These are phyloP conservation scores for Carnegiea gigantea DNA, from an alignment of 179 eudicot species.

Conservation along the genomic window DNA sequence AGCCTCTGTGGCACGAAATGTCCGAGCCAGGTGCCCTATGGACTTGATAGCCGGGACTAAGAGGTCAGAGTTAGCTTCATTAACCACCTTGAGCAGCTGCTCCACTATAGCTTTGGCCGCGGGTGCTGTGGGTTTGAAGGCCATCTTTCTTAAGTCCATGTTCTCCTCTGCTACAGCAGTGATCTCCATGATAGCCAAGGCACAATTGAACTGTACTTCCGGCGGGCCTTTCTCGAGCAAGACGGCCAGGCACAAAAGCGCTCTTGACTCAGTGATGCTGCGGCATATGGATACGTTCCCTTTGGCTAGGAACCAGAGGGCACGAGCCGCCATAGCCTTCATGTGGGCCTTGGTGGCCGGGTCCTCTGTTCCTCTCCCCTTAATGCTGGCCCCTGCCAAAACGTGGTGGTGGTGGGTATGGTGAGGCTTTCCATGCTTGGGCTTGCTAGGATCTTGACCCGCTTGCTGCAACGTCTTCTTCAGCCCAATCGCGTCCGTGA, in stretches of 20 bases:
- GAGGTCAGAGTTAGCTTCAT: slow-evolving; percentile 37
- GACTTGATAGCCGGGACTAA: slow-evolving; percentile 46
- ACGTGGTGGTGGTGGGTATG: slow-evolving; percentile 24
- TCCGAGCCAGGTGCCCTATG: slow-evolving; percentile 54
- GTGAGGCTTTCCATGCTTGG: background rate
- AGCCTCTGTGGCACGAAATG: slow-evolving; percentile 57
- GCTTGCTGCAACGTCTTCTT: background rate
- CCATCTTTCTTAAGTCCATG: slow-evolving; percentile 45
- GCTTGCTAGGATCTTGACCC: background rate
- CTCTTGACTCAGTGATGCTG: slow-evolving; percentile 57
- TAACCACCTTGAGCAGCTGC: slow-evolving; percentile 46
- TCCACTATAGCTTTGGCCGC: slow-evolving; percentile 62
- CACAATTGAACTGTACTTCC: slow-evolving; percentile 51
- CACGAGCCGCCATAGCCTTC: slow-evolving; percentile 67
- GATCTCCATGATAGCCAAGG: slow-evolving; percentile 72
- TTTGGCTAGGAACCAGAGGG: slow-evolving; percentile 51
- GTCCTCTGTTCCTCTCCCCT: slow-evolving; percentile 54
- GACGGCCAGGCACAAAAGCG: slow-evolving; percentile 59
- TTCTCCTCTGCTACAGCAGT: slow-evolving; percentile 57
- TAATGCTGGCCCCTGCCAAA: slow-evolving; percentile 43
- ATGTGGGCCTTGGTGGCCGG: slow-evolving; percentile 53
- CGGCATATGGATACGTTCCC: slow-evolving; percentile 54
- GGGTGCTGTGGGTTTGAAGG: slow-evolving; percentile 65
- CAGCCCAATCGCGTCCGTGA: background rate
- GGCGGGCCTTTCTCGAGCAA: slow-evolving; percentile 49